These are phyloP conservation scores for Calamus simplicifolius DNA, from an alignment of 176 grass and related monocot species.

Conservation along the genomic window DNA sequence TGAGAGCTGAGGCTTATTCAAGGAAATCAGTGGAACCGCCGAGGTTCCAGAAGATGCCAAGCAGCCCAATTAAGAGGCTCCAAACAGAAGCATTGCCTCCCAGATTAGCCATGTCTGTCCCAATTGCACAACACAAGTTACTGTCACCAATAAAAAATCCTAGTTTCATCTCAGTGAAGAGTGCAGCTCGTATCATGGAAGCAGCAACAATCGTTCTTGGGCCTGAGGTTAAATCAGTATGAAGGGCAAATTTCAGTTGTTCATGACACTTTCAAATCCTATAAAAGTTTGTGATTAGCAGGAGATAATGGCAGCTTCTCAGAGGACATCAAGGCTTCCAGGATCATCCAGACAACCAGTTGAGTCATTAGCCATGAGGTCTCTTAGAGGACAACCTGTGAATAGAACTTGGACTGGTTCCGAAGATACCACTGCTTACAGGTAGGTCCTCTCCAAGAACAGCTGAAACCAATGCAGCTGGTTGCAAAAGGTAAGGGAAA, in stretches of 20 bases:
- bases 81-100: constrained; percentile 63
- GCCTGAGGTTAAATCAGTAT: too few relatives aligned
- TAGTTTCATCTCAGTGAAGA: too few relatives aligned
- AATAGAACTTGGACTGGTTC: constrained; percentile 24
- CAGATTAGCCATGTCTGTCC: constrained; percentile 42
- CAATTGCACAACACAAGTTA: constrained; percentile 42
- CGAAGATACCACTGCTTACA: constrained; percentile 23
- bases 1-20: constrained; percentile 2
- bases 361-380: constrained; percentile 10
- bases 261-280: constrained; percentile 25
- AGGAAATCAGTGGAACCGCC: constrained; percentile 4
- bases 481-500: constrained; percentile 44
- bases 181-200: too few relatives aligned
- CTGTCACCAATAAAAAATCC: too few relatives aligned
- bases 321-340: constrained; percentile 34
- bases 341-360: constrained; percentile 23
- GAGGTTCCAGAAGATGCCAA: constrained; percentile 63
- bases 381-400: constrained; percentile 25
- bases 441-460: constrained; percentile 4
- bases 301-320: constrained; percentile 24
- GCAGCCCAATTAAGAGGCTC: constrained; percentile 74
- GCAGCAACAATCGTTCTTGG: too few relatives aligned
- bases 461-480: constrained; percentile 34
- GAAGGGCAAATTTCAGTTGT: too few relatives aligned
- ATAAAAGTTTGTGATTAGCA: constrained; percentile 35